Evolutionary conservation across 805 yeast species (phyloP).

Genomic region (Candida verbasci): DNA sequence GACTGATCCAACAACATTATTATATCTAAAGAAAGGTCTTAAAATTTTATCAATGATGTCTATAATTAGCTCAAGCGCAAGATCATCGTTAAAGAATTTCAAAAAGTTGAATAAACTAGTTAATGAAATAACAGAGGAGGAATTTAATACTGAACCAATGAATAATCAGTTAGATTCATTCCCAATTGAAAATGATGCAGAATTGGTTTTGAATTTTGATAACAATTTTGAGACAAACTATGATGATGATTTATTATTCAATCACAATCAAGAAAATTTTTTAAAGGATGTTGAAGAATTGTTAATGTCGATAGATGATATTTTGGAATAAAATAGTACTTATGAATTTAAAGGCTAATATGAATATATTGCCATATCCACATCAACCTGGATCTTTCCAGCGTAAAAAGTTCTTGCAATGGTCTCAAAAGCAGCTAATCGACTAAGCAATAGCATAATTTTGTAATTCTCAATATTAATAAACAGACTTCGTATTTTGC

Average conservation of each 20-base stretch:
- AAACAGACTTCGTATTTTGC: no score
- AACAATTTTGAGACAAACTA: not conserved
- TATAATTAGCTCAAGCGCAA: slow-evolving; percentile 12
- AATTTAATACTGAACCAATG: slow-evolving; percentile 6
- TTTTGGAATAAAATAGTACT: not conserved
- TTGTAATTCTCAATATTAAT: no score
- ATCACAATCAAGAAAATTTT: slow-evolving; percentile 2
- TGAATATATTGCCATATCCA: no score
- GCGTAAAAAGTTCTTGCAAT: no score
- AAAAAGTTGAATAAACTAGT: slow-evolving; percentile 9
- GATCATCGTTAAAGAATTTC: slow-evolving; percentile 7
- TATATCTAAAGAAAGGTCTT: slow-evolving; percentile 12
- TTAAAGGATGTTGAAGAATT: slow-evolving; percentile 8
- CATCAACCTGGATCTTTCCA: no score
- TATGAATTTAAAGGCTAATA: no score
- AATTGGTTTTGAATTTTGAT: slow-evolving; percentile 1
- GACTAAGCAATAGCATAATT: no score
- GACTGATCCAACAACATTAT: slow-evolving; percentile 12
- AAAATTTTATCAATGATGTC: slow-evolving; percentile 11
- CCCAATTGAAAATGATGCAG: slow-evolving; percentile 4
- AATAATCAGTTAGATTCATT: slow-evolving; percentile 8
- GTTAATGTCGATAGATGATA: slow-evolving; percentile 5
- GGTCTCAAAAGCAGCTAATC: no score
- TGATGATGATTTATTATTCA: not conserved
- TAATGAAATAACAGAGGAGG: slow-evolving; percentile 8